Evolutionary conservation across 768 basidiomycete species (phyloP), one percentile per base, ranked within the genome.

Genomic region (Lyophyllum shimeji): DNA sequence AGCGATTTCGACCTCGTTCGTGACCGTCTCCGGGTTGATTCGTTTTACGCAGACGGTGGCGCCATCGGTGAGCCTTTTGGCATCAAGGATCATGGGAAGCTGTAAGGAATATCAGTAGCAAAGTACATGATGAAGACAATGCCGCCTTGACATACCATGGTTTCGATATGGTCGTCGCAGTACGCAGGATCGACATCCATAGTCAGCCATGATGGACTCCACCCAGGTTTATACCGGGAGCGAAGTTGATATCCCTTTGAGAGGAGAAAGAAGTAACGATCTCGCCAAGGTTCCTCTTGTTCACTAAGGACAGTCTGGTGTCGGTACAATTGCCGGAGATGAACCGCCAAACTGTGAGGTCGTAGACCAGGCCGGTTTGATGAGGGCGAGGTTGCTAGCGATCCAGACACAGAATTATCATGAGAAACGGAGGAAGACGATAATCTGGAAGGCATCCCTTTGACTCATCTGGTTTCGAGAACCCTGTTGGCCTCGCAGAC

Each of bases 191-290:
- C 49, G 24, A 56, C 46, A 7, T 53, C 57, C 12, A 57, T 50
- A 0, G 61, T 60, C 3, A 58, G 21, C 69, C 70, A 72, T 2
- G 69, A 69, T 6, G 70, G 68, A 7, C 43, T 63, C 71, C 69
- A 70, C 15, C 57, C 61, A 8, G 61, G 71, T 44, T n/a, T 47
- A 51, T 72, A 74, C 1, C 72, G 64, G 1, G 64, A 54, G 18
- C 68, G 64, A 3, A 74, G 62, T 9, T 54, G 50, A 48, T 67
- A 71, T 11, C 73, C 70, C 21, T 60, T 48, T 5, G 34, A 42
- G 7, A 61, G 52, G 2, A 72, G 55, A 61, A 65, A 71, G 8
- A 52, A 27, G 33, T 71, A 63, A 24, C 58, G 64, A 48, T 65
- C 60, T 2, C 63, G 37, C 67, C 70, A 69, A 48, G 60, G 61